Base-by-base conservation (phyloP, 192 early-diverging fungal genomes). In the Mycoemilia scoparia region DNA sequence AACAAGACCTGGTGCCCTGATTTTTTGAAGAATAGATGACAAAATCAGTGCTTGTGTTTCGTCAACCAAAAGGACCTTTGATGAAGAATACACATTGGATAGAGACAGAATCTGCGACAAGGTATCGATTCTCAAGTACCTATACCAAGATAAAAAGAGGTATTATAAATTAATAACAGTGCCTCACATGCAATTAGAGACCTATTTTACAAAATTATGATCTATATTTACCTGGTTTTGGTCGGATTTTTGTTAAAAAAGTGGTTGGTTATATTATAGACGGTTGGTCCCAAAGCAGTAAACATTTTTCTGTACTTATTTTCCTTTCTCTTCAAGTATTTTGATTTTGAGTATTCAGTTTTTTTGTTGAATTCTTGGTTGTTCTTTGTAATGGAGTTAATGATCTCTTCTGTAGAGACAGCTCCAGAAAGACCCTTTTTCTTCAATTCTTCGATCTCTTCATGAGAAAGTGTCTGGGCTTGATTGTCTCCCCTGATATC, bases 301-400 rank as follows among this genome's bases (percentile, higher is more conserved):
- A 96, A 88, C 19, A 70, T 46, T 46, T 82, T 87, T 48, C 72
- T 71, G 49, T 85, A 93, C 70, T 86, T 89, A 40, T 68, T 65
- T 50, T 82, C 67, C 48, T 87, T 90, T 44, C 81, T 70, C 45
- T 75, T 64, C 37, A 95, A 79, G 38, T 95, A 95, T 67, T 96
- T 96, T 21, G 81, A 77, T 57, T 95, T 88, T 14, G 89, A 79
- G 44, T 79, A 96, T 43, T 88, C 84, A 0, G 92, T 96, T 58
- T 96, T 96, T 37, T 76, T 67, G 26, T 84, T 76, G 51, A 90
- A 95, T n/a, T 73, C 52, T 17, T 74, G 58, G 55, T 83, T 82
- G 49, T 83, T 82, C 34, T 76, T 77, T 2, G 79, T 70, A 29
- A 96, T 55, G 26, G 72, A 73, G 40, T 71, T 63, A 38, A 96